Conservation (phyloP, 75 land plant species). For the Chamaecyparis obtusa region DNA sequence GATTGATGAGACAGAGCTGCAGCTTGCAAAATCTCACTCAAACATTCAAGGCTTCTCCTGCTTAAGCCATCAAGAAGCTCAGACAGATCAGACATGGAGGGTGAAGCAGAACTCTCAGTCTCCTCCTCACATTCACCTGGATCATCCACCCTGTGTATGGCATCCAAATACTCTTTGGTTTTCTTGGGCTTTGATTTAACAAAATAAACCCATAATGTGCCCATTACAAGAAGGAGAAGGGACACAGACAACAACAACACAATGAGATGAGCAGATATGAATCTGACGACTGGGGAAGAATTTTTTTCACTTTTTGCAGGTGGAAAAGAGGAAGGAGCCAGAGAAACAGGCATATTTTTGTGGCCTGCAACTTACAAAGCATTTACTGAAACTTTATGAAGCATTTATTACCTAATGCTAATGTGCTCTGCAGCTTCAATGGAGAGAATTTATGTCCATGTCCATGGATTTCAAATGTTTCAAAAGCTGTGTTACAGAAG, state of each 20-base stretch:
- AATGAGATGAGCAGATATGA: neutral
- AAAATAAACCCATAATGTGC: neutral
- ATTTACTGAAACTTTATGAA: neutral
- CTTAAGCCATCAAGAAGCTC: neutral
- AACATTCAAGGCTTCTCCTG: constrained; percentile 1
- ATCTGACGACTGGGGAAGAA: neutral
- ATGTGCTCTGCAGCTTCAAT: neutral
- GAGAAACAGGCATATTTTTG: neutral
- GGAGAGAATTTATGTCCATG: neutral
- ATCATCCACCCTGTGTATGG: neutral
- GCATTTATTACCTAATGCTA: no score
- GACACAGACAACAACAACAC: neutral
- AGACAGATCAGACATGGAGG: neutral
- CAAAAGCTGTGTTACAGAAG: no score
- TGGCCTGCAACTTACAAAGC: neutral
- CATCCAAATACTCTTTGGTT: neutral
- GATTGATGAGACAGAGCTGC: neutral
- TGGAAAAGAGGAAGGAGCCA: neutral
- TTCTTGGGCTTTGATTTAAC: neutral
- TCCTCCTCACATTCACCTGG: neutral
- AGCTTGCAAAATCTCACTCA: neutral
- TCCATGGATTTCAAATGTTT: no score
- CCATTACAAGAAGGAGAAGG: neutral
- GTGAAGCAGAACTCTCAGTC: neutral
- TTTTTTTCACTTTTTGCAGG: no score